Percentiles rank a stretch among this genome's conserved stretches.
These are phyloP conservation scores for Diospyros lotus DNA, from an alignment of 148 eudicot genomes.

Conservation along the genomic window DNA sequence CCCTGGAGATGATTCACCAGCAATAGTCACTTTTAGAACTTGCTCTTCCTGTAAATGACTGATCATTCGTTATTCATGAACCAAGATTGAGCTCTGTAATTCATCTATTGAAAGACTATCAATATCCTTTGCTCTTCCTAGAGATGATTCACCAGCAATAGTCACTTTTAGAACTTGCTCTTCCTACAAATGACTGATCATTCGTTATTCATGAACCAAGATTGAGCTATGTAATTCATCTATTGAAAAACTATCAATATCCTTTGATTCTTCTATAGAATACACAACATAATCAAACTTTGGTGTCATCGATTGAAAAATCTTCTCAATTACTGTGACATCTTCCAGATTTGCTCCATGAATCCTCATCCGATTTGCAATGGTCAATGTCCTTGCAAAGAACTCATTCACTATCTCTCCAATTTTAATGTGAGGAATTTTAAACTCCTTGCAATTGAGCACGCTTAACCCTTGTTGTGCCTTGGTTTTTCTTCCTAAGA, in stretches of 20 bases:
- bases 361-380: background rate
- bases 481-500: background rate
- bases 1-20: background rate
- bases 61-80: background rate
- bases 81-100: background rate
- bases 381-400: background rate
- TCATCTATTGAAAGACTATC: background rate
- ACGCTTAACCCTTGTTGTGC: background rate
- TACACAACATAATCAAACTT: background rate
- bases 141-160: background rate
- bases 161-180: background rate
- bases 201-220: background rate
- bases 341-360: background rate
- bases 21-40: background rate
- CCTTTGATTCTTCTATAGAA: background rate
- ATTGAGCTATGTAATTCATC: constrained; percentile 1
- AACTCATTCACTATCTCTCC: background rate
- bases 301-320: background rate
- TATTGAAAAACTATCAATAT: background rate
- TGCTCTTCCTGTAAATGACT: background rate
- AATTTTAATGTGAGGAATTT: background rate
- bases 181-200: background rate
- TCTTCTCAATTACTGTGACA: background rate
- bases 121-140: background rate
- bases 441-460: background rate